These are phyloP conservation scores for Termitomyces titanicus DNA, from an alignment of 768 basidiomycete genomes.

Conservation along the genomic window DNA sequence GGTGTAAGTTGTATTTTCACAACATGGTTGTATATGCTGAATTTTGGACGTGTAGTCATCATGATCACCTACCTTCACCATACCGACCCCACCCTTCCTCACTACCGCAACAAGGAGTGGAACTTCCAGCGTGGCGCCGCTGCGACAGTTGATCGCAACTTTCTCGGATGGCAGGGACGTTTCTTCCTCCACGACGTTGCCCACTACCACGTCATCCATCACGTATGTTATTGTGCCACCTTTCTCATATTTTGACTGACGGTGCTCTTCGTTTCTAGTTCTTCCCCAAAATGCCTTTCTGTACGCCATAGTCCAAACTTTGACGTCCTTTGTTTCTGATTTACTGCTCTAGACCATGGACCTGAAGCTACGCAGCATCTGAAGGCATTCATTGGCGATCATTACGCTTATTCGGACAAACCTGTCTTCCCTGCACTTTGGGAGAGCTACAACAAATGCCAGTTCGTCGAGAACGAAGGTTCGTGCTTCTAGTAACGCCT, in stretches of 20 bases:
- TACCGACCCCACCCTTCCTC: conserved; percentile 55
- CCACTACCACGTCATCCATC: conserved; percentile 61
- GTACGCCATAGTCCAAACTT: conserved; percentile 24
- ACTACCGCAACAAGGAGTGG: conserved; percentile 56
- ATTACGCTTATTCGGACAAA: conserved; percentile 42
- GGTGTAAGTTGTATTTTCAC: conserved; percentile 35
- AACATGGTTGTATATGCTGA: not conserved
- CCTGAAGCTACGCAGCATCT: conserved; percentile 47
- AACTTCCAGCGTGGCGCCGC: conserved; percentile 60
- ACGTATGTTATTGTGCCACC: conserved; percentile 28
- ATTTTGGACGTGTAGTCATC: conserved; percentile 28
- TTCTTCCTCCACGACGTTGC: conserved; percentile 66
- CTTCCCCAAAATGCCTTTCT: conserved; percentile 61
- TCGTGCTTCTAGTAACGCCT: not conserved
- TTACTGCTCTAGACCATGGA: conserved; percentile 38
- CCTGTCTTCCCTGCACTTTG: conserved; percentile 45
- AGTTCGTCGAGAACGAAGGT: conserved; percentile 58
- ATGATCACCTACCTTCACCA: conserved; percentile 65
- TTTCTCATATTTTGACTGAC: not conserved
- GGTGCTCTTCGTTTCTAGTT: conserved; percentile 32
- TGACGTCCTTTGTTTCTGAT: not conserved
- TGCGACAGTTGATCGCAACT: conserved; percentile 53
- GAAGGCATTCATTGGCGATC: conserved; percentile 44
- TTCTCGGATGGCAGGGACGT: conserved; percentile 61
- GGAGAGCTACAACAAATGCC: conserved; percentile 52